Conservation (phyloP, 805 yeast species). For the Pichia nakasei region DNA sequence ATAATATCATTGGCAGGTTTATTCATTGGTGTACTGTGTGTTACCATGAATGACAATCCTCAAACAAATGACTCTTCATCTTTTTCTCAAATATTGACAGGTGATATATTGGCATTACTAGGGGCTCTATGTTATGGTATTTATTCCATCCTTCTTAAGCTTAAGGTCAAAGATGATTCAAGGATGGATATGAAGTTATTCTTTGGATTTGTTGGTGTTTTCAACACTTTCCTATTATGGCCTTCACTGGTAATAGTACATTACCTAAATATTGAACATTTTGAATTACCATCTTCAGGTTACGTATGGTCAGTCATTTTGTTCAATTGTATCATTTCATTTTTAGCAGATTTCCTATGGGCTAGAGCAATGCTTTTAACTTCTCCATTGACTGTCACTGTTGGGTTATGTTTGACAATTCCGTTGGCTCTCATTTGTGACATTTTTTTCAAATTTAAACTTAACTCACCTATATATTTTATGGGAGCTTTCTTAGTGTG, state of each 20-base stretch:
- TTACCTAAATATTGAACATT: constrained; percentile 52
- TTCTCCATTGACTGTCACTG: constrained; percentile 90
- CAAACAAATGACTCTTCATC: constrained; percentile 24
- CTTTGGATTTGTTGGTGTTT: constrained; percentile 91
- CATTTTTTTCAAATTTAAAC: constrained; percentile 57
- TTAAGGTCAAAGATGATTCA: constrained; percentile 62
- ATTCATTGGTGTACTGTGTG: constrained; percentile 69
- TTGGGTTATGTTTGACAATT: constrained; percentile 86
- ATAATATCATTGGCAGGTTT: constrained; percentile 62
- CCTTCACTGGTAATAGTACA: constrained; percentile 68
- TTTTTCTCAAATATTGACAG: constrained; percentile 34
- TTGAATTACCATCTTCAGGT: constrained; percentile 56
- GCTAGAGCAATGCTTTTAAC: constrained; percentile 90
- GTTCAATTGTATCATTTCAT: constrained; percentile 67
- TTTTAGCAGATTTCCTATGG: constrained; percentile 90
- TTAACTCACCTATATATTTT: constrained; percentile 53
- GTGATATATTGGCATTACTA: constrained; percentile 69
- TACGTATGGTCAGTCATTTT: constrained; percentile 46
- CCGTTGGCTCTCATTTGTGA: constrained; percentile 95
- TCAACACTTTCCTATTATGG: constrained; percentile 70
- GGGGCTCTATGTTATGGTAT: constrained; percentile 91
- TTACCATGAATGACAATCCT: constrained; percentile 56
- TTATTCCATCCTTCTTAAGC: constrained; percentile 77
- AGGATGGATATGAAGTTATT: constrained; percentile 77
- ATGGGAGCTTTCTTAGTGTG: constrained; percentile 78